phyloP scores from a whole-genome alignment of 2,329 filamentous ascomycete species.

The Talaromyces islandicus region DNA sequence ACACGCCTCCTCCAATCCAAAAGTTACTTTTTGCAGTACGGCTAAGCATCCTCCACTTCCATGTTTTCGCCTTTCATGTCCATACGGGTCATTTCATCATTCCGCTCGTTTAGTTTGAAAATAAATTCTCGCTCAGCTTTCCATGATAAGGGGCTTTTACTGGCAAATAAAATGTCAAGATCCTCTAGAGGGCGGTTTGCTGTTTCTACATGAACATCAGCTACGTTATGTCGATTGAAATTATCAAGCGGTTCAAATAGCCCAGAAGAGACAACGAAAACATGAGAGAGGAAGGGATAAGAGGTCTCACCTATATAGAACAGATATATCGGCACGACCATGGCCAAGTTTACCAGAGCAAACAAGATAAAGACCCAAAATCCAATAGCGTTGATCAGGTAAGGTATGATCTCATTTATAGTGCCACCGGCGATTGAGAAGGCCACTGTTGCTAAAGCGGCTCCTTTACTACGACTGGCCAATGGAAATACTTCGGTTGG shows the following conservation, averaged over 20 bases:
- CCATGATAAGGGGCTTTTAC: conserved; percentile 12
- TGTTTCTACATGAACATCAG: conserved; percentile 12
- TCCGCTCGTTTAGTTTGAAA: background rate
- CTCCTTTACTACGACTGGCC: conserved; percentile 36
- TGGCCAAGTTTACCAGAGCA: conserved; percentile 23
- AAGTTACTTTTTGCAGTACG: background rate
- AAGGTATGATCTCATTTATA: conserved; percentile 27
- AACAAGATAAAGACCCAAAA: conserved; percentile 29
- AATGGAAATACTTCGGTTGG: conserved; percentile 43
- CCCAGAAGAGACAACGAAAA: background rate
- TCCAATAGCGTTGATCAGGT: conserved; percentile 25
- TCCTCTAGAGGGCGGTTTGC: conserved; percentile 20
- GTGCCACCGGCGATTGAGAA: conserved; percentile 23
- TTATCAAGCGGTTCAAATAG: background rate
- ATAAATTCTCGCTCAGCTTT: background rate
- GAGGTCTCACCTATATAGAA: conserved; percentile 19
- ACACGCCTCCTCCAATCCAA: too few relatives aligned
- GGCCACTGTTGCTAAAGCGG: conserved; percentile 21
- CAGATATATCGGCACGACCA: conserved; percentile 21
- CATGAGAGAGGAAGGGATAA: background rate
- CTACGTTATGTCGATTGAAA: background rate
- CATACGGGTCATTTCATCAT: background rate
- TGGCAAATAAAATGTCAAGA: conserved; percentile 21
- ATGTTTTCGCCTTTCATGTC: background rate
- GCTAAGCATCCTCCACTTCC: background rate